phyloP scores from a whole-genome alignment of 805 yeast species.

The Myxozyma udenii region DNA sequence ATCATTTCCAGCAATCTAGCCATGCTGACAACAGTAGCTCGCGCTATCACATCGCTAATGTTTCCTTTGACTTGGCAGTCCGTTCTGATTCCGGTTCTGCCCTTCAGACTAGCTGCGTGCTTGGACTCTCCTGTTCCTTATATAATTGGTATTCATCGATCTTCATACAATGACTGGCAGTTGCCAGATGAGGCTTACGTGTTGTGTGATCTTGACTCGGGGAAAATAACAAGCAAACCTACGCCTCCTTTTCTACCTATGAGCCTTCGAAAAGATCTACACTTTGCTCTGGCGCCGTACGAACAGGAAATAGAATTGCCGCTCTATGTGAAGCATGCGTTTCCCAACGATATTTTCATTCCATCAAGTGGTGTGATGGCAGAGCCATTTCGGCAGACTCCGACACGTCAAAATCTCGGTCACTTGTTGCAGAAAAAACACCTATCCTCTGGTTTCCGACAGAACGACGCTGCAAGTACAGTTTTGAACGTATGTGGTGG shows the following conservation, averaged over 20 bases:
- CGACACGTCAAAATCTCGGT: background rate
- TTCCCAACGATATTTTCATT: conserved; percentile 12
- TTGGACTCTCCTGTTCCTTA: conserved; percentile 30
- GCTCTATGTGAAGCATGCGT: conserved; percentile 17
- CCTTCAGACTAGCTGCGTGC: conserved; percentile 22
- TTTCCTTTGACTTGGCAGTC: conserved; percentile 28
- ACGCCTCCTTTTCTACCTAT: conserved; percentile 21
- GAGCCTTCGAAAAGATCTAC: conserved; percentile 17
- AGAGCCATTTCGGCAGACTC: background rate
- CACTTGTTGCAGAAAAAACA: background rate
- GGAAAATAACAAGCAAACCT: conserved; percentile 4
- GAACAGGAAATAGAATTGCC: conserved; percentile 21
- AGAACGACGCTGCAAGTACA: background rate
- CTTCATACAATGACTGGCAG: background rate
- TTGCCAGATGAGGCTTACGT: conserved; percentile 21
- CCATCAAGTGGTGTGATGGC: background rate
- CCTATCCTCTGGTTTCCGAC: background rate
- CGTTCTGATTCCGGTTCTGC: conserved; percentile 28
- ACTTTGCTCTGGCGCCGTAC: conserved; percentile 6
- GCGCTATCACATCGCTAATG: conserved; percentile 19
- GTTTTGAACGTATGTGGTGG: background rate
- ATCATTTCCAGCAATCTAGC: conserved; percentile 21
- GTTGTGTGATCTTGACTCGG: conserved; percentile 26
- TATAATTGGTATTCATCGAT: conserved; percentile 26
- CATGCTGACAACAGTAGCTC: conserved; percentile 20